Conservation (phyloP, 2,329 filamentous ascomycete species). For the Aureobasidium sp. region DNA sequence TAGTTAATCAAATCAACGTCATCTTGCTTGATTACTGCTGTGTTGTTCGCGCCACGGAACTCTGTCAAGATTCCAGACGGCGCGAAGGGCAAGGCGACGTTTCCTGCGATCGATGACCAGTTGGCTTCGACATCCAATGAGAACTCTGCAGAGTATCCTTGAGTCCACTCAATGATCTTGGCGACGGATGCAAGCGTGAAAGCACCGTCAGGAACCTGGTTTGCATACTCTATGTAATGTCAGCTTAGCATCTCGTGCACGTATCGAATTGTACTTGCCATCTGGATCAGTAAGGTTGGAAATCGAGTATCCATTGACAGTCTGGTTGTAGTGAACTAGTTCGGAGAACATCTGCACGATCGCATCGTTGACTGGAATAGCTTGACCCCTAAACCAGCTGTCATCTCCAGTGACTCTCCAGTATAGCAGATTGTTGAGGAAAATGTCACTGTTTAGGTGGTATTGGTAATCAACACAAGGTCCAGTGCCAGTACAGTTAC, state of each 20-base stretch:
- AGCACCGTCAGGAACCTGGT: constrained; percentile 34
- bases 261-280: constrained; percentile 21
- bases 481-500: constrained; percentile 58
- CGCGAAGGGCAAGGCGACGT: constrained; percentile 19
- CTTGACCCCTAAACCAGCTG: constrained; percentile 46
- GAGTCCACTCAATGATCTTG: constrained; percentile 18
- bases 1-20: constrained; percentile 62
- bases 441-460: constrained; percentile 64
- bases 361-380: constrained; percentile 59
- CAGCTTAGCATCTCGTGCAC: constrained; percentile 29
- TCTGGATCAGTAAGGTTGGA: constrained; percentile 67
- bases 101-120: constrained; percentile 17
- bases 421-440: constrained; percentile 54
- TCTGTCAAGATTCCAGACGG: constrained; percentile 18
- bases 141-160: constrained; percentile 18
- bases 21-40: constrained; percentile 54
- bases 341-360: constrained; percentile 56
- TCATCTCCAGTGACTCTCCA: constrained; percentile 55
- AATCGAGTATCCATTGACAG: constrained; percentile 42
- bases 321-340: constrained; percentile 53
- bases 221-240: constrained; percentile 54
- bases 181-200: constrained; percentile 19
- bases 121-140: constrained; percentile 16
- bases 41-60: constrained; percentile 19
- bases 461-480: constrained; percentile 66